Evolutionary conservation across 768 basidiomycete genomes (phyloP), one percentile per base, ranked within the genome.

Genomic region (Naganishia friedmannii): DNA sequence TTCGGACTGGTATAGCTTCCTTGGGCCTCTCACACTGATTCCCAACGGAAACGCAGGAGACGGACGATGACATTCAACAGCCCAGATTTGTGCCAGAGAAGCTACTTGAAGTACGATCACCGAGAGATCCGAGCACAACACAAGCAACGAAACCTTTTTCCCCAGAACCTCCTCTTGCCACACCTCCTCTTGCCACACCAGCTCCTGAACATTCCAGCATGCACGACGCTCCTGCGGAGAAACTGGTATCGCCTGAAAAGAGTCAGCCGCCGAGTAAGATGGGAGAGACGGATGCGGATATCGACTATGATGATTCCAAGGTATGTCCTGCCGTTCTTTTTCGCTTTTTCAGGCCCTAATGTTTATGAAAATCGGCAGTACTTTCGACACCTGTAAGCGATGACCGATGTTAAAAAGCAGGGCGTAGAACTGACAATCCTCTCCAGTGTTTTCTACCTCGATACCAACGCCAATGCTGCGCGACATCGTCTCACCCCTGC

Each of bases 361-460:
- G 42, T 26, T 34, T 34, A 42, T 37, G 17, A 23, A n/a, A n/a
- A n/a, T n/a, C n/a, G n/a, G 2, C 60, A 79, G 72, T 91, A 94
- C 65, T 95, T 96, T 82, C 87, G 80, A 74, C 91, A 96, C 82
- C 79, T 94, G 90, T 92, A 72, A 70, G 89, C 83, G 2, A 17
- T 45, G 28, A 15, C 42, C 58, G 21, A 10, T 23, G 13, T 66
- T 37, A 12, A 37, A 37, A 23, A 31, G 17, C n/a, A 51, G 53
- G 3, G 15, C 3, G n/a, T 5, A 29, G 12, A 29, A 58, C 42
- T 58, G 31, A 39, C 70, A 42, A 6, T 4, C 26, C 42, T 53
- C 32, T 53, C 4, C 66, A 93, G 92, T 72, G 88, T 87, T 74
- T 94, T 95, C 80, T 97, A 96, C 81, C 84, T 98, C 45, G 94